Base-by-base conservation (phyloP, 768 basidiomycete genomes). In the Agaricus blazei region DNA sequence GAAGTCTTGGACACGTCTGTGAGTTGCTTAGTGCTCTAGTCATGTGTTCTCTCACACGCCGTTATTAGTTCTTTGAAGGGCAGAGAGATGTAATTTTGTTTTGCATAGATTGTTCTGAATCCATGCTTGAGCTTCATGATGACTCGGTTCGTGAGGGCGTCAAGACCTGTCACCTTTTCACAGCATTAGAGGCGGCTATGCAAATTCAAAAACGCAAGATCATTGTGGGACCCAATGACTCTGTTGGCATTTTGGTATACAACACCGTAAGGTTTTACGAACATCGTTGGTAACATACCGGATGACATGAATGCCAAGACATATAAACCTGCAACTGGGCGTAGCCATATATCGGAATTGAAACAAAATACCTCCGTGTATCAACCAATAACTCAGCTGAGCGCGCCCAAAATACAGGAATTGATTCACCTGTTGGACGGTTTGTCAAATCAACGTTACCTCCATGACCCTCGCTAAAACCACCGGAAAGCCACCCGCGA, bases 121-220 rank as follows among this genome's bases (percentile, higher is more conserved):
- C 92, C 9, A 98, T 98, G 96, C 85, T 89, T 26, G 75, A 74
- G 37, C 79, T 87, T 42, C 76, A 75, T 48, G 85, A 88, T 26
- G 83, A 87, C 62, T 80, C 82, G 9, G 72, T 74, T 52, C 79
- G 85, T 56, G 82, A 90, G 70, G 79, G 84, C 49, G 73, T 75
- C 38, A 76, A 87, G 64, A 89, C 83, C 1, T 91, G 84, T 54
- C 87, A 94, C 63, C 67, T 98, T 3, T 85, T 86, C 62, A 75
- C 79, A 19, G 90, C 92, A 0, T 78, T 98, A 24, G 82, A 93
- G 58, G 85, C 87, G 9, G 93, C 91, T 0, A 82, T 90, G 72
- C 83, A 90, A 63, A 86, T 97, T 38, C 82, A 92, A 72, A 93
- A 94, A 75, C 84, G 81, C 64, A 98, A 98, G 70, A 89, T 96